Base-by-base conservation (phyloP, 2,329 filamentous ascomycete genomes). In the Allantophomopsis lycopodina region DNA sequence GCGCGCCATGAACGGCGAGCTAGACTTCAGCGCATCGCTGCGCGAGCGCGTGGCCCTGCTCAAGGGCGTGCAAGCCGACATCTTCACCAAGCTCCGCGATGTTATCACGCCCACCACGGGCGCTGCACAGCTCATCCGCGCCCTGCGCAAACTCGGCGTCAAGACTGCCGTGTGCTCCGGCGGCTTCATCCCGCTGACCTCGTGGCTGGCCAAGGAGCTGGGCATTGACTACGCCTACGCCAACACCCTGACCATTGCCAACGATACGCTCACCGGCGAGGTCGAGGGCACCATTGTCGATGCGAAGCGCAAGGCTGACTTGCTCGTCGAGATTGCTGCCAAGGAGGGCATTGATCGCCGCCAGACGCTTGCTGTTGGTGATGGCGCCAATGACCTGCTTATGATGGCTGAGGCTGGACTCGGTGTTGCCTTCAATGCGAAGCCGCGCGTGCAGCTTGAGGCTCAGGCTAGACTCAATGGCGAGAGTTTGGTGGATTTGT, bases 1-100 rank as follows among this genome's bases (percentile, higher is more conserved):
- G 43, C 81, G 87, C 28, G 89, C 91, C 30, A 98, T 98, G 91
- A 79, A 89, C 49, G 91, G 91, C 44, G 88, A 96, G 64, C 69
- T 96, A 30, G 88, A 95, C 58, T 98, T 98, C 50, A 79, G 88
- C 39, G 73, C 75, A 1, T 88, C 83, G 1, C 77, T 98, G 54
- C 76, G 79, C 42, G 84, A 83, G 56, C 74, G 91, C 15, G 86
- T 93, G 20, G 71, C 71, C 32, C 68, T 96, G 34, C 72, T 98
- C 32, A 82, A 80, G 50, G 89, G 88, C 23, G 76, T 95, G 7
- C 76, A 83, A 0, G 77, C 72, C 8, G 74, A 74, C 41, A 79
- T 96, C 13, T 94, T 93, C 51, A 76, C 86, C 43, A 72, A 81
- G 43, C 68, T 98, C 32, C 78, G 81, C 50, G 67, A 73, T 0